Evolutionary conservation across 768 basidiomycete species (phyloP).

Genomic region (Termitomyces sp.): DNA sequence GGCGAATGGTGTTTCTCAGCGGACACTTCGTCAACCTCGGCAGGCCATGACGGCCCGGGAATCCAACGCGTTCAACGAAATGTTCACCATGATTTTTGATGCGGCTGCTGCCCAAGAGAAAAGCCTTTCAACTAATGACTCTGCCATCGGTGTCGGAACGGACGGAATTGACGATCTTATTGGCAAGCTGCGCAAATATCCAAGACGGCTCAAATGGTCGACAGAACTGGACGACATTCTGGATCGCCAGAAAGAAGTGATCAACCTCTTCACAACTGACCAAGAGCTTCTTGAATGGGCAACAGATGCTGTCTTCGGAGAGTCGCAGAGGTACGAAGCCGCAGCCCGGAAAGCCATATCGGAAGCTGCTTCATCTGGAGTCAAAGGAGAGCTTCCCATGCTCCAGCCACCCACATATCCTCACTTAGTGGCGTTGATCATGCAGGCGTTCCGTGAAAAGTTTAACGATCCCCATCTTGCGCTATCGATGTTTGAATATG

Average conservation of each 20-base stretch:
- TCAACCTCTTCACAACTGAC: slow-evolving; percentile 68
- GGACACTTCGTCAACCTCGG: slow-evolving; percentile 25
- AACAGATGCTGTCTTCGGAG: slow-evolving; percentile 60
- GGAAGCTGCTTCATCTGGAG: slow-evolving; percentile 21
- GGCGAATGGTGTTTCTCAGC: slow-evolving; percentile 32
- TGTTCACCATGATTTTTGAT: slow-evolving; percentile 71
- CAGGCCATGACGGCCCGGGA: slow-evolving; percentile 71
- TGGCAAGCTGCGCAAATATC: slow-evolving; percentile 48
- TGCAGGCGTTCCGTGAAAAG: slow-evolving; percentile 73
- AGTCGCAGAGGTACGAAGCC: slow-evolving; percentile 46
- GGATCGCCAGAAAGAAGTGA: slow-evolving; percentile 69
- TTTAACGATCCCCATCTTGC: slow-evolving; percentile 79
- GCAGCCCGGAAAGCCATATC: slow-evolving; percentile 36
- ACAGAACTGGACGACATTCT: slow-evolving; percentile 49
- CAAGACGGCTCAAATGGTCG: slow-evolving; percentile 47
- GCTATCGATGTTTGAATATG: slow-evolving; percentile 78
- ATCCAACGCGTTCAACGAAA: slow-evolving; percentile 61
- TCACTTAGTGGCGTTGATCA: slow-evolving; percentile 70
- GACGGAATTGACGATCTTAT: slow-evolving; percentile 47
- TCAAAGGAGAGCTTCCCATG: slow-evolving; percentile 25
- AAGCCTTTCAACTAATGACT: slow-evolving; percentile 5
- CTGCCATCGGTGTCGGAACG: slow-evolving; percentile 18
- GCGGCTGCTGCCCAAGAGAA: slow-evolving; percentile 36
- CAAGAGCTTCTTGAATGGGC: slow-evolving; percentile 74
- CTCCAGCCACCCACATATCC: slow-evolving; percentile 70